Evolutionary conservation across 805 yeast genomes (phyloP).

Genomic region (Barnettozyma pratensis): DNA sequence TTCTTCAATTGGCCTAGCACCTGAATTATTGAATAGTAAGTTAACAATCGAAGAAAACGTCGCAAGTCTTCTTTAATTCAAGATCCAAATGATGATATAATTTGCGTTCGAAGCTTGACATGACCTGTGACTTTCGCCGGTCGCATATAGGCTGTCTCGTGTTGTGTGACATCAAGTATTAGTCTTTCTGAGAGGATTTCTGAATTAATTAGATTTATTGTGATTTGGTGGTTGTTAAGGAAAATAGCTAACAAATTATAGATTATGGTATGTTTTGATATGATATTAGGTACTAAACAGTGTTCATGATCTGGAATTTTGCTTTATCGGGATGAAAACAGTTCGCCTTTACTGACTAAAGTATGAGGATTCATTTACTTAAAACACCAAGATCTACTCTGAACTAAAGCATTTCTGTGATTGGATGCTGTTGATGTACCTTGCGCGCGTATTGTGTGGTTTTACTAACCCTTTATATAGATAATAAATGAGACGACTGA

Average conservation of each 20-base stretch:
- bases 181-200: slow-evolving; percentile 10
- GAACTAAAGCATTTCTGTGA: slow-evolving; percentile 15
- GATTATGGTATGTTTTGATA: too few species aligned
- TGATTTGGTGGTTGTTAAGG: not conserved
- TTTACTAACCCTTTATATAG: not conserved
- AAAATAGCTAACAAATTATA: too few species aligned
- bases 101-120: slow-evolving; percentile 44
- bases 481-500: too few species aligned
- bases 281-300: too few species aligned
- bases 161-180: slow-evolving; percentile 31
- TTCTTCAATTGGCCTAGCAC: not conserved
- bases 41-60: too few species aligned
- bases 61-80: too few species aligned
- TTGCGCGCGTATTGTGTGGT: not conserved
- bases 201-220: not conserved
- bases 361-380: slow-evolving; percentile 32
- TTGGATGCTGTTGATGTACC: not conserved
- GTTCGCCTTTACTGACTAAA: slow-evolving; percentile 29
- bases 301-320: not conserved
- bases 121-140: slow-evolving; percentile 44
- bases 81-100: slow-evolving; percentile 41
- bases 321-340: slow-evolving; percentile 32
- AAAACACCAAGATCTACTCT: slow-evolving; percentile 39
- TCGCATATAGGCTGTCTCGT: slow-evolving; percentile 32
- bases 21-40: too few species aligned